Evolutionary conservation across 139 green algal genomes (phyloP).

Genomic region (Coelastrella sp.): DNA sequence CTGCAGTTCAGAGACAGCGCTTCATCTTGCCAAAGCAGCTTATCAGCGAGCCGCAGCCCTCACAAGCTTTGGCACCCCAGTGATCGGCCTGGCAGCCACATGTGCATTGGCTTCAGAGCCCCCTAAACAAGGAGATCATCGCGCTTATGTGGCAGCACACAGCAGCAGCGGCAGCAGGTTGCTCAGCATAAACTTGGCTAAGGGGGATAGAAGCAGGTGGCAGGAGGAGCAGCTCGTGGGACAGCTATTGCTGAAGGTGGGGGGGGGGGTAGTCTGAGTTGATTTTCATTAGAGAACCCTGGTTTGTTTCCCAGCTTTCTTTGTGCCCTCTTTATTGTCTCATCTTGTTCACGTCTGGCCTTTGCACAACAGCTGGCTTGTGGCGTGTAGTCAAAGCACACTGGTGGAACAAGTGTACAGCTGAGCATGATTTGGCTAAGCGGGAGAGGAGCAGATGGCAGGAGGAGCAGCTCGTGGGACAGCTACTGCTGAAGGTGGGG

Average conservation of each 20-base stretch:
- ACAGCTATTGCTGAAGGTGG: neutral
- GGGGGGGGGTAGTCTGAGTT: neutral
- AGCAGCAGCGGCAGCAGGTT: constrained; percentile 28
- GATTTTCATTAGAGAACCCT: neutral
- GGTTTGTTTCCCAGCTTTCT: neutral
- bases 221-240: neutral
- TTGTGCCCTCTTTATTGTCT: neutral
- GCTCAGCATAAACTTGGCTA: neutral
- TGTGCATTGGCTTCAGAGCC: constrained; percentile 82
- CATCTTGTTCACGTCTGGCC: too few relatives aligned
- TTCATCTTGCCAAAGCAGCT: constrained; percentile 73
- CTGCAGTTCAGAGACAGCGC: constrained; percentile 65
- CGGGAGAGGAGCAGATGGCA: constrained; percentile 76
- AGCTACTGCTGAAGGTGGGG: constrained; percentile 66
- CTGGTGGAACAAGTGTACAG: too few relatives aligned
- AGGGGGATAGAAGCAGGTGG: neutral
- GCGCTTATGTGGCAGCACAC: constrained; percentile 69
- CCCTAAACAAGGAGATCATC: constrained; percentile 79
- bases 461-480: constrained; percentile 75
- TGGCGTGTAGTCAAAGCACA: neutral
- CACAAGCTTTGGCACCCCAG: constrained; percentile 62
- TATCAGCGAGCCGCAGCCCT: constrained; percentile 74
- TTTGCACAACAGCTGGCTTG: too few relatives aligned
- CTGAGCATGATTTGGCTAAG: constrained; percentile 18
- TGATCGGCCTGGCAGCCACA: constrained; percentile 80